Percentiles rank a stretch among this genome's conserved stretches.
Evolutionary conservation across 1,139 yeast genomes (phyloP).

Genomic region (Arxiozyma heterogenica): DNA sequence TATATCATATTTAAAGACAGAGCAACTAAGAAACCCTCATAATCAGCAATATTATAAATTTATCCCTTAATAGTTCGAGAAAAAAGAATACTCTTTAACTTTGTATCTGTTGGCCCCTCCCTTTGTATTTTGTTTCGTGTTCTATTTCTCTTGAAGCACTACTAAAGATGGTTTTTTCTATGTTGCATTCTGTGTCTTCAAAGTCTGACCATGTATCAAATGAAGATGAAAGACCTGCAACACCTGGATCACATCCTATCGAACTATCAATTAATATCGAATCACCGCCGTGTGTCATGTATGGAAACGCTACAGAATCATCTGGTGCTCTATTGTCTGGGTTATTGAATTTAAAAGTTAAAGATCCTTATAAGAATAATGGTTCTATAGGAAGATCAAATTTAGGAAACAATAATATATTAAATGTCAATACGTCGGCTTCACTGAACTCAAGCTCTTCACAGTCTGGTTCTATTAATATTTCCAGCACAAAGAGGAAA

Average conservation of each 20-base stretch:
- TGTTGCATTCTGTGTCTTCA: slow-evolving; percentile 3
- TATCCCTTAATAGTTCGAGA: neutral
- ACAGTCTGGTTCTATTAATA: neutral
- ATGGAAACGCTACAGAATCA: slow-evolving; percentile 69
- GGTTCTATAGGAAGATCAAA: neutral
- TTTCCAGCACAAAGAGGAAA: slow-evolving; percentile 8
- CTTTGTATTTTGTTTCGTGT: neutral
- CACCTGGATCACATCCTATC: slow-evolving; percentile 29
- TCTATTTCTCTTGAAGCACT: neutral
- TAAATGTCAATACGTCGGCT: neutral
- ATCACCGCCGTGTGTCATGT: slow-evolving; percentile 82
- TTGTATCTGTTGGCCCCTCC: neutral
- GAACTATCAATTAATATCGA: slow-evolving; percentile 59
- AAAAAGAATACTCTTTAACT: too few species aligned
- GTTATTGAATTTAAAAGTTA: slow-evolving; percentile 34
- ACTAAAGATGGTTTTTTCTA: slow-evolving; percentile 8
- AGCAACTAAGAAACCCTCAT: neutral
- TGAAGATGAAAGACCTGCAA: slow-evolving; percentile 1
- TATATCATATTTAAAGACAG: too few species aligned
- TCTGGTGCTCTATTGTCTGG: slow-evolving; percentile 86
- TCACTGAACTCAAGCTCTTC: neutral
- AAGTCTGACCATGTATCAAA: neutral
- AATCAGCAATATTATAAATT: neutral
- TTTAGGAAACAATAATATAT: neutral
- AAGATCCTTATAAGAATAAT: slow-evolving; percentile 14